Conservation (phyloP, 1,284 basidiomycete species). For the Sporisorium exsertum region DNA sequence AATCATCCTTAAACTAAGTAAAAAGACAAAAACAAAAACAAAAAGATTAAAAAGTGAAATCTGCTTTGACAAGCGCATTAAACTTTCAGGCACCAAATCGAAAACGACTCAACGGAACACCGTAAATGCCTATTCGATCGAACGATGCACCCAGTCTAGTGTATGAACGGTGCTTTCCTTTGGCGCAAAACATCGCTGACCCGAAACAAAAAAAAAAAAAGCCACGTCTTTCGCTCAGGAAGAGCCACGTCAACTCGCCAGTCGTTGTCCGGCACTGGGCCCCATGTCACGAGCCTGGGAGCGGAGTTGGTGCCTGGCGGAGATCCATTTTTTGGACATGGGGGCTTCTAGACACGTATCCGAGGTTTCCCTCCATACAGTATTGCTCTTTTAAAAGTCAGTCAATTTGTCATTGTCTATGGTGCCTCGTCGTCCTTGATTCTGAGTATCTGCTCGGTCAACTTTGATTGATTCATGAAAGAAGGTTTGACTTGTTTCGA, state of each 20-base stretch:
- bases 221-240: too few relatives aligned
- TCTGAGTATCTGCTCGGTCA: conserved; percentile 4
- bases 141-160: too few relatives aligned
- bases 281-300: not conserved
- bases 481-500: too few relatives aligned
- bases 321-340: not conserved
- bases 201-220: too few relatives aligned
- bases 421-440: not conserved
- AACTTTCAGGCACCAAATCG: conserved; percentile 7
- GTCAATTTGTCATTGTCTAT: not conserved
- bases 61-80: not conserved
- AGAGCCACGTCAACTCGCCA: not conserved
- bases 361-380: not conserved
- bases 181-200: too few relatives aligned
- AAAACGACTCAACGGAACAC: too few relatives aligned
- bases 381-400: not conserved
- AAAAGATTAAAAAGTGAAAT: not conserved
- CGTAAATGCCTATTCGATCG: too few relatives aligned
- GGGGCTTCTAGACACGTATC: conserved; percentile 2
- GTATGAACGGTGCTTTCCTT: too few relatives aligned
- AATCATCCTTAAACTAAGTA: too few relatives aligned
- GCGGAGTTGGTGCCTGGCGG: conserved; percentile 9
- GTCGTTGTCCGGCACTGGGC: not conserved
- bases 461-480: not conserved
- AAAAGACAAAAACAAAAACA: not conserved